Evolutionary conservation across 2,329 filamentous ascomycete species (phyloP).

Genomic region (Colletotrichum filicis): DNA sequence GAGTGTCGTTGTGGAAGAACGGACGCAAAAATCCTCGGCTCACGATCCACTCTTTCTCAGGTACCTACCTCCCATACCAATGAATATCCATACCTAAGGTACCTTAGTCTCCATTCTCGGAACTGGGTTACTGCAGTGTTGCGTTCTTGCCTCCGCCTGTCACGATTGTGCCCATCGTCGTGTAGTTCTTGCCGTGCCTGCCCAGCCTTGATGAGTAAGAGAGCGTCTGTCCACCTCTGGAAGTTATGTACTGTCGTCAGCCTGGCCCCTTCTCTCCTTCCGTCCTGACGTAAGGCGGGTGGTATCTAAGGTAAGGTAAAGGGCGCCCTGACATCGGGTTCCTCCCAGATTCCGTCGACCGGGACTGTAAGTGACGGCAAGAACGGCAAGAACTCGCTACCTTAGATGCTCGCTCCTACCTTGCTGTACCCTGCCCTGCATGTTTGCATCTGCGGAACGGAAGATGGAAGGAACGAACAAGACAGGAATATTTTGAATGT

Average conservation of each 20-base stretch:
- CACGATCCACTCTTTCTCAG: not conserved
- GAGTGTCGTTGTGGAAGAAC: not conserved
- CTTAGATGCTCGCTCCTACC: not conserved
- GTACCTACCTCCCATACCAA: too few relatives aligned
- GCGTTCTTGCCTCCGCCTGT: not conserved
- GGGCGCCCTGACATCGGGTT: not conserved
- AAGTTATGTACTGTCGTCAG: not conserved
- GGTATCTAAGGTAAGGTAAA: not conserved
- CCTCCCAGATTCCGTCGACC: not conserved
- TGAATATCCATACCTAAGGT: too few relatives aligned
- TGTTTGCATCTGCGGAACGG: not conserved
- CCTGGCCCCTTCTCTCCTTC: not conserved
- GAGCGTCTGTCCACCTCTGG: not conserved
- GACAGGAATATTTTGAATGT: not conserved
- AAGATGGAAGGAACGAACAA: not conserved
- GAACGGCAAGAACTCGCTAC: not conserved
- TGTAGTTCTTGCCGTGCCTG: not conserved
- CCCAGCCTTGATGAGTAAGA: not conserved
- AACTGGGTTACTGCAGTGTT: not conserved
- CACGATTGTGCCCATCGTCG: not conserved
- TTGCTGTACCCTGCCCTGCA: not conserved
- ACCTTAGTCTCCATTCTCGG: not conserved
- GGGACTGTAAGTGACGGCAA: not conserved
- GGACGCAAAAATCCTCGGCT: constrained; percentile 14
- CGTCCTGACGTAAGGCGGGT: not conserved